phyloP scores from a whole-genome alignment of 129 eudicot species.

The Ambrosia artemisiifolia region DNA sequence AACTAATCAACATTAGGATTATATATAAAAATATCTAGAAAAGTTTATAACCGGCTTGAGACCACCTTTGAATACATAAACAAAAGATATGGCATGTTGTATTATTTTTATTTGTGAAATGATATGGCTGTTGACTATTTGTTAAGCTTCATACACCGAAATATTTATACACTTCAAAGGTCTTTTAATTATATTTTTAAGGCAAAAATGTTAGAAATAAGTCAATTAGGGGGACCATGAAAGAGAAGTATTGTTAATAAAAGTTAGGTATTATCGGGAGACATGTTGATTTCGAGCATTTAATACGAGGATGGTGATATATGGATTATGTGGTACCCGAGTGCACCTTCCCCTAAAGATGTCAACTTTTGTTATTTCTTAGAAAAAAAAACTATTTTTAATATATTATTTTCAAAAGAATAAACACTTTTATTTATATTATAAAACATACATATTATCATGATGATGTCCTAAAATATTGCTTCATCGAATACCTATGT shows the following conservation, averaged over 20 bases:
- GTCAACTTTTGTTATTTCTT: too few relatives aligned
- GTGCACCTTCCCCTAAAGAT: background rate
- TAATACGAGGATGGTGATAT: constrained; percentile 13
- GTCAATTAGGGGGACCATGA: constrained; percentile 28
- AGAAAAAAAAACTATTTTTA: too few relatives aligned
- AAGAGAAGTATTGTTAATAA: constrained; percentile 18
- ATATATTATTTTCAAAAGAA: background rate
- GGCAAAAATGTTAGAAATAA: background rate
- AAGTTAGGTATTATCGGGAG: constrained; percentile 18
- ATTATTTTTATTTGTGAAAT: background rate
- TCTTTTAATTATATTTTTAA: background rate
- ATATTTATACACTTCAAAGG: background rate
- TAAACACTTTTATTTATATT: background rate
- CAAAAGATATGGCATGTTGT: constrained; percentile 9
- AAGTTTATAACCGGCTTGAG: constrained; percentile 6
- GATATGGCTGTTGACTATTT: constrained; percentile 20
- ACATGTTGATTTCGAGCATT: constrained; percentile 19
- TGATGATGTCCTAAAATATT: too few relatives aligned
- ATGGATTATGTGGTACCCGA: background rate
- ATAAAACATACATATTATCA: too few relatives aligned
- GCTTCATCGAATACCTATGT: too few relatives aligned
- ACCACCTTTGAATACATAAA: constrained; percentile 10
- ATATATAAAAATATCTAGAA: background rate
- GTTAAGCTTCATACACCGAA: constrained; percentile 1
- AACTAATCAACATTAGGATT: background rate